Evolutionary conservation across 1,284 basidiomycete species (phyloP).

Genomic region (Tranzscheliella williamsii): DNA sequence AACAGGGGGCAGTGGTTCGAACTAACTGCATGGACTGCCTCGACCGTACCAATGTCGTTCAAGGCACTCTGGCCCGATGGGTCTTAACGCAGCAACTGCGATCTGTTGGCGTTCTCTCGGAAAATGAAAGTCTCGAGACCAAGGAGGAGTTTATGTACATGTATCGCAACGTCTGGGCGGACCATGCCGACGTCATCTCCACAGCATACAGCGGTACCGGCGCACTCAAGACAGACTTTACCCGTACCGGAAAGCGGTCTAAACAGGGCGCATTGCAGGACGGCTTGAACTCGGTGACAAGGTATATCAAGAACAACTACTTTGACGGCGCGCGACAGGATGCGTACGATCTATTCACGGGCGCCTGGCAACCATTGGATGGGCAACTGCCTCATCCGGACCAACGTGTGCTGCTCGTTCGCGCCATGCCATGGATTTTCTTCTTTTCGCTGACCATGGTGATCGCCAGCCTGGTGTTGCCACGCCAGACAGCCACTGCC

Average conservation of each 20-base stretch:
- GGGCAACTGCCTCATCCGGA: slow-evolving; percentile 77
- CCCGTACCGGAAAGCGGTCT: slow-evolving; percentile 79
- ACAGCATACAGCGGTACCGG: slow-evolving; percentile 92
- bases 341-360: slow-evolving; percentile 79
- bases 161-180: slow-evolving; percentile 96
- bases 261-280: slow-evolving; percentile 82
- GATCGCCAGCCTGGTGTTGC: slow-evolving; percentile 57
- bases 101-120: slow-evolving; percentile 57
- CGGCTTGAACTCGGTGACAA: slow-evolving; percentile 79
- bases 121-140: slow-evolving; percentile 48
- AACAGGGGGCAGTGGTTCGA: slow-evolving; percentile 63
- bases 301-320: slow-evolving; percentile 96
- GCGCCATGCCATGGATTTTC: slow-evolving; percentile 81
- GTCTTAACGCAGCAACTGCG: slow-evolving; percentile 73
- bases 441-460: slow-evolving; percentile 78
- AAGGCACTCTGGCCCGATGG: slow-evolving; percentile 63
- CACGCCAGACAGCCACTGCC: slow-evolving; percentile 22
- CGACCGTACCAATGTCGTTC: slow-evolving; percentile 92
- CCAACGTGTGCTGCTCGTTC: slow-evolving; percentile 75
- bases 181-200: slow-evolving; percentile 90
- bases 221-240: slow-evolving; percentile 96
- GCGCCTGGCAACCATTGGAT: slow-evolving; percentile 73
- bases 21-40: slow-evolving; percentile 79
- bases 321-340: slow-evolving; percentile 87
- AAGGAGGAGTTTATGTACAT: slow-evolving; percentile 66